Evolutionary conservation across 495 filamentous ascomycete species (phyloP), one percentile per base, ranked within the genome.

Genomic region (Aspergillus campestris): DNA sequence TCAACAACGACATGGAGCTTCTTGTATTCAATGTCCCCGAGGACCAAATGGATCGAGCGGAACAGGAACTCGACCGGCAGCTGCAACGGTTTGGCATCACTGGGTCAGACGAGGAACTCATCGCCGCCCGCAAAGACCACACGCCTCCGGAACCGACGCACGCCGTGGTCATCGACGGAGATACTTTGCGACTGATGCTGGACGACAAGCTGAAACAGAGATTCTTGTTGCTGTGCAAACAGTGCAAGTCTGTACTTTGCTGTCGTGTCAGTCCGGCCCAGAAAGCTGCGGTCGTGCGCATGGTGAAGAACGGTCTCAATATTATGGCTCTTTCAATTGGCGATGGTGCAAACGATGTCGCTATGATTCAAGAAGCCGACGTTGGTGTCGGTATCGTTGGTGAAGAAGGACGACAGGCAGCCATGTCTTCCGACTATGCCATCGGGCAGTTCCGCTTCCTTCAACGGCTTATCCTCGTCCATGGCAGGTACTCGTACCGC

Each of bases 361-460:
- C 94, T 32, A 99, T 99, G 94, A 99, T 99, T 60, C 94, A 99
- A 66, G 90, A 97, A 65, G 94, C 94, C 5, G 89, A 99, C 66
- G 88, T 97, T 13, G 94, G 94, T 62, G 91, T 99, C 44, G 94
- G 94, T 62, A 96, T 99, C 64, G 91, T 94, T 49, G 94, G 94
- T 65, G 88, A 89, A 51, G 94, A 99, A 75, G 94, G 94, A 44
- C 77, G 94, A 60, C 89, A 95, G 62, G 94, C 94, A 33, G 94
- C 89, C 58, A 99, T 99, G 94, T 96, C 87, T 34, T 91, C 94
- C 8, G 94, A 99, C 65, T 99, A 95, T 65, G 92, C 92, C 32
- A 95, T 99, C 58, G 94, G 89, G 12, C 94, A 99, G 64, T 99
- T 99, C 72, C 80, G 90, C 24, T 99, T 89, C 67, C 72, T 99